Evolutionary conservation across 208 protist genomes (phyloP), one percentile per base, ranked within the genome.

Genomic region (Leishmania gerbilli): DNA sequence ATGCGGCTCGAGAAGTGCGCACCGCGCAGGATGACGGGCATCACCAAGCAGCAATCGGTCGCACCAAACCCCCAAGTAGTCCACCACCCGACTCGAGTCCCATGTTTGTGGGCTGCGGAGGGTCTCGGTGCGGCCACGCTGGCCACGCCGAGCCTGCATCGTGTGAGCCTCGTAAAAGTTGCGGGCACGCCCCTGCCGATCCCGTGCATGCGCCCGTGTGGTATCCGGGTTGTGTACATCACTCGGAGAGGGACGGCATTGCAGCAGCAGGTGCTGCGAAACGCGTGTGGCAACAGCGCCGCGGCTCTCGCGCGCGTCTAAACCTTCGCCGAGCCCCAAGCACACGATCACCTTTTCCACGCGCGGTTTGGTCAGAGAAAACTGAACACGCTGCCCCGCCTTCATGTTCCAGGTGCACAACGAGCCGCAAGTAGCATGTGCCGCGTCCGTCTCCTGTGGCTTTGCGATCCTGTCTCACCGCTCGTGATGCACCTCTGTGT

Each of bases 51-150:
- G 81, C 51, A 97, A 84, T 21, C 94, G 88, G 83, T 97, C 94
- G 81, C 92, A 96, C 94, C 94, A 97, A 31, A 90, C 21, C 17
- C 94, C 94, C 86, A 90, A 89, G 67, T 87, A 95, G 79, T 97
- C 91, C 11, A 78, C 71, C 53, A 94, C 89, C 15, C 77, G 84
- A 37, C 86, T 86, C 34, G 94, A 94, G 77, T 96, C 94, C 93
- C 94, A 97, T 71, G 72, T 83, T 64, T 97, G 94, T 56, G 92
- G 88, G 60, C 76, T 84, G 37, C 91, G 91, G 60, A 84, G 72
- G 15, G 62, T 42, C 8, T 74, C 79, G 58, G 60, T 60, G 64
- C 71, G 31, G 49, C 62, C 65, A 60, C 31, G 84, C 2, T 74
- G 56, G 51, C 60, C 51, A 19, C 60, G 62, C 8, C 76, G 67